These are phyloP conservation scores for Jatropha podagrica DNA, from an alignment of 441 rosid genomes.

Conservation along the genomic window DNA sequence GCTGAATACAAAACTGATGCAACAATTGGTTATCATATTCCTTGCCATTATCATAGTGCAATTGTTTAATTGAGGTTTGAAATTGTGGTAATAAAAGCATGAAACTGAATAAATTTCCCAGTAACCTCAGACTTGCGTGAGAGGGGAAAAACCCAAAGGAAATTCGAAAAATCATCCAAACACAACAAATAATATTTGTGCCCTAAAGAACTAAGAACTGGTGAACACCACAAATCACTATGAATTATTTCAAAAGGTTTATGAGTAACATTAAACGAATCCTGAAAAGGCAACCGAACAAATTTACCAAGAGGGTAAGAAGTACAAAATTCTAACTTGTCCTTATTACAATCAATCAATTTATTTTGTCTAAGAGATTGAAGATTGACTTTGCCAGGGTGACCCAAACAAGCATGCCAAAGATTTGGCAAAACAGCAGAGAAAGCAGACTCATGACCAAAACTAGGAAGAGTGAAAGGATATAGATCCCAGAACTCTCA, in stretches of 20 bases:
- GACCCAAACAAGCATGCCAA: background rate
- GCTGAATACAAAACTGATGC: too few relatives aligned
- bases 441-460: background rate
- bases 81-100: background rate
- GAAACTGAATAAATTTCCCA: background rate
- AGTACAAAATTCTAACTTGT: too few relatives aligned
- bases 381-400: background rate
- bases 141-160: background rate
- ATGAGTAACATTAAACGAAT: too few relatives aligned
- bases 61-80: background rate
- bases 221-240: too few relatives aligned
- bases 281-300: too few relatives aligned
- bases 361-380: too few relatives aligned
- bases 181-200: background rate
- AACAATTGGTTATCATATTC: background rate
- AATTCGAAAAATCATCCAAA: background rate
- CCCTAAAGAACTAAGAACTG: background rate
- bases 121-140: background rate
- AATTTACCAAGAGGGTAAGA: too few relatives aligned
- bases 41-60: background rate
- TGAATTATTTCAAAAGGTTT: background rate
- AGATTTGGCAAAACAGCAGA: background rate
- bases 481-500: background rate
- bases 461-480: background rate
- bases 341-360: too few relatives aligned